These are phyloP conservation scores for Ophiocordyceps camponoti-leonardi DNA, from an alignment of 2,329 filamentous ascomycete species.

Conservation along the genomic window DNA sequence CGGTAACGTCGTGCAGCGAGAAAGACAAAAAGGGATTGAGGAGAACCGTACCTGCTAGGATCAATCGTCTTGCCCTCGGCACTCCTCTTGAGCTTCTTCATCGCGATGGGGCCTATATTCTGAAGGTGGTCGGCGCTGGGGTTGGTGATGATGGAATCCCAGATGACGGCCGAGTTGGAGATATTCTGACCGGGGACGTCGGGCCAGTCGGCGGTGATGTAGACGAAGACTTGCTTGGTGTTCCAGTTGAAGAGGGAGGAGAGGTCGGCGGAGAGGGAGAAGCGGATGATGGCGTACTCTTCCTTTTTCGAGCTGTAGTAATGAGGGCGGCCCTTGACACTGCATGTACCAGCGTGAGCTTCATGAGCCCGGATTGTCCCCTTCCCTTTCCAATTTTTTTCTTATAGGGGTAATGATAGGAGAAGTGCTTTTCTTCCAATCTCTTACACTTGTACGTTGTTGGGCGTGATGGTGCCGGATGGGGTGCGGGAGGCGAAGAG, in stretches of 20 bases:
- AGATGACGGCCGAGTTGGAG: constrained; percentile 69
- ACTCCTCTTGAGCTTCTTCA: constrained; percentile 45
- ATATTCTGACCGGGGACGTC: constrained; percentile 15
- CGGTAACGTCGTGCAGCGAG: not conserved
- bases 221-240: constrained; percentile 96
- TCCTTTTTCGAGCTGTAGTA: constrained; percentile 89
- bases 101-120: constrained; percentile 40
- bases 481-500: constrained; percentile 54
- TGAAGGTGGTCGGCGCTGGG: constrained; percentile 44
- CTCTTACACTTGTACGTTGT: constrained; percentile 68
- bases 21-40: not conserved
- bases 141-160: constrained; percentile 84
- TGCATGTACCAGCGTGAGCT: constrained; percentile 21
- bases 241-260: constrained; percentile 96
- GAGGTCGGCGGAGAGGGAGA: constrained; percentile 84
- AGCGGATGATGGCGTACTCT: constrained; percentile 89
- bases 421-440: not conserved
- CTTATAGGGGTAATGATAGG: too few relatives aligned
- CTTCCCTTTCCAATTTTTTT: too few relatives aligned
- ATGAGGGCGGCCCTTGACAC: constrained; percentile 79
- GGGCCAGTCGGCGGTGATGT: constrained; percentile 68
- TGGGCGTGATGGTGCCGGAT: constrained; percentile 39
- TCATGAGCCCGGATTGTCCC: too few relatives aligned
- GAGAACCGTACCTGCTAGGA: constrained; percentile 27
- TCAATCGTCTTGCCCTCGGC: constrained; percentile 43